Evolutionary conservation across 2,329 filamentous ascomycete species (phyloP), one percentile per base, ranked within the genome.

Genomic region (Colletotrichum tropicale): DNA sequence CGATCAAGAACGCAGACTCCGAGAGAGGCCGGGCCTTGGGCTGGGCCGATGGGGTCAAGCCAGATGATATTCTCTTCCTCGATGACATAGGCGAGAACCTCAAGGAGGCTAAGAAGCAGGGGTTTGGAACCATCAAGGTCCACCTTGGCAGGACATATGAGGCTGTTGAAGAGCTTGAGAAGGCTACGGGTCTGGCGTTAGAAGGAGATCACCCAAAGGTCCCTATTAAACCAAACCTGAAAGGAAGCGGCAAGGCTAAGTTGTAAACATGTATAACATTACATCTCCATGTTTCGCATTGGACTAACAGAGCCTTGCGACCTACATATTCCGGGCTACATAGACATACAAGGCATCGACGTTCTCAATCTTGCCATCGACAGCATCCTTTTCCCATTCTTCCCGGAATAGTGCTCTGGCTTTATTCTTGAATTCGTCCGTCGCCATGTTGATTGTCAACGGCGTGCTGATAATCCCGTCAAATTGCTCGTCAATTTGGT

Each of bases 1-100:
- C 93, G 2, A 88, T 86, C 81, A 84, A 87, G 28, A 91, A 91
- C 64, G 86, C 86, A 4, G 71, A 78, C 5, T 84, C 85, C 18
- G 71, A 80, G 3, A 83, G 86, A 77, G 87, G 86, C 1, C 79
- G 78, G 77, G 79, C 77, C 10, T 78, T 84, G 43, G 88, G 88
- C 6, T 90, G 89, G 87, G 84, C 83, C 18, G 84, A 86, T 8
- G 87, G 89, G 0, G 87, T 98, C 10, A 83, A 86, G 71, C 86
- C 93, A 0, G 86, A 86, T 1, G 95, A 98, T 71, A 88, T 98
- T 60, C 85, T 98, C 6, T 99, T 99, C 82, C 85, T 98, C 66
- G 97, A 98, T 83, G 96, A 98, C 80, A 98, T 99, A 83, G 97
- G 97, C 3, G 93, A 96, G 84, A 99, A 99, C 83, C 84, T 98